Base-by-base conservation (phyloP, 441 rosid genomes). In the Melastoma candidum region DNA sequence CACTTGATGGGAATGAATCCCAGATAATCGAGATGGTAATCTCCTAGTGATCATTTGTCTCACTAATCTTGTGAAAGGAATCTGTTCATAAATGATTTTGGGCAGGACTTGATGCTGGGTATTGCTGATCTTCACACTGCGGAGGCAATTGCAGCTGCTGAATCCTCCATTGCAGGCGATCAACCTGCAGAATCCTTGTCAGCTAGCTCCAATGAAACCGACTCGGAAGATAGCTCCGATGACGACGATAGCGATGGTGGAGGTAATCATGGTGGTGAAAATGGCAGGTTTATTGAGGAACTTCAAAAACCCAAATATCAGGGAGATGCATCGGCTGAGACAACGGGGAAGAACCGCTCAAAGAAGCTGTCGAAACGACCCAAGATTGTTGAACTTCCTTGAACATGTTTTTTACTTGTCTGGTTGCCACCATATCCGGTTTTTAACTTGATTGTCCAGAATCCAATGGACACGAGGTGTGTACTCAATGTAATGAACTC, bases 61-160 rank as follows among this genome's bases (percentile, higher is more conserved):
- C 41, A 4, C 8, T 32, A 4, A 32, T 32, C 41, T 32, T 32
- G 6, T 8, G 7, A 32, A 32, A 6, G 8, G 7, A 2, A 4
- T 32, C 8, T 32, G 41, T 4, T 32, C 7, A 32, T 17, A 32
- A 8, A 8, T 32, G 41, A 32, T 32, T 32, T 32, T 32, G 41
- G 6, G 7, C 66, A 62, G 66, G 66, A 62, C 50, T 55, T 62
- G 12, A 62, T 54, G 60, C 32, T 54, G 49, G 64, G 69, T 13
- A 61, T 90, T 2, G 85, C 87, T 60, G 97, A 84, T 84, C 97
- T 90, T 68, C 78, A 83, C 49, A 83, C 93, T 2, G 81, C 85
- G 0, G 93, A 83, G 70, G 93, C 93, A 24, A 68, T 87, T 3
- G 75, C 60, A 36, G 96, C 87, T 4, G 95, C 90, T 60, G 95